Percentiles rank a stretch among this genome's conserved stretches.
These are phyloP conservation scores for Pelargonium fulgidum DNA, from an alignment of 441 rosid species.

Conservation along the genomic window DNA sequence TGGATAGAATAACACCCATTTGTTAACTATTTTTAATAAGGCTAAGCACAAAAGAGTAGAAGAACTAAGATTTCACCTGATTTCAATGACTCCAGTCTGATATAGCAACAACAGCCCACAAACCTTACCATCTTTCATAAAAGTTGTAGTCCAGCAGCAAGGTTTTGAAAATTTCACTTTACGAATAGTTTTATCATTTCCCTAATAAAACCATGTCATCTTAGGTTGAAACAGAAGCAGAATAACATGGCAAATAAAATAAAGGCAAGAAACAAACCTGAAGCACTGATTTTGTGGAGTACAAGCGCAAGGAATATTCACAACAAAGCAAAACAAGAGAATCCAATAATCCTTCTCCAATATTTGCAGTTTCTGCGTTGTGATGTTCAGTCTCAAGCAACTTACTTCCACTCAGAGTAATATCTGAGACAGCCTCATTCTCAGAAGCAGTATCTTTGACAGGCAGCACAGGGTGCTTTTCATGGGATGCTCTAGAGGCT, in stretches of 20 bases:
- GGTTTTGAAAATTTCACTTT: slow-evolving; percentile 48
- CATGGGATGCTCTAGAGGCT: slow-evolving; percentile 22
- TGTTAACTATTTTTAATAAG: slow-evolving; percentile 3
- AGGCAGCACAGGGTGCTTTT: slow-evolving; percentile 25
- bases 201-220: slow-evolving; percentile 30
- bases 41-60: slow-evolving; percentile 2
- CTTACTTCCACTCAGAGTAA: slow-evolving; percentile 23
- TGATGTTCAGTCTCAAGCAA: slow-evolving; percentile 21
- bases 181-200: slow-evolving; percentile 39
- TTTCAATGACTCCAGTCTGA: slow-evolving; percentile 53
- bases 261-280: slow-evolving; percentile 35
- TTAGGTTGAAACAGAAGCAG: slow-evolving; percentile 23
- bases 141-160: slow-evolving; percentile 58
- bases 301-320: slow-evolving; percentile 43
- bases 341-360: slow-evolving; percentile 29
- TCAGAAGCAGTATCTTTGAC: slow-evolving; percentile 21
- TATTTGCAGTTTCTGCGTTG: slow-evolving; percentile 25
- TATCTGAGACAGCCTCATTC: slow-evolving; percentile 24
- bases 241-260: slow-evolving; percentile 14
- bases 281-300: slow-evolving; percentile 42
- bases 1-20: slow-evolving; percentile 6
- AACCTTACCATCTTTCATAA: slow-evolving; percentile 40
- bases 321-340: slow-evolving; percentile 48
- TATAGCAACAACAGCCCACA: slow-evolving; percentile 44
- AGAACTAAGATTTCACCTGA: slow-evolving; percentile 36